Percentiles rank a stretch among this genome's conserved stretches.
phyloP scores from a whole-genome alignment of 1,139 yeast genomes.

The Arxiozyma slooffiae region DNA sequence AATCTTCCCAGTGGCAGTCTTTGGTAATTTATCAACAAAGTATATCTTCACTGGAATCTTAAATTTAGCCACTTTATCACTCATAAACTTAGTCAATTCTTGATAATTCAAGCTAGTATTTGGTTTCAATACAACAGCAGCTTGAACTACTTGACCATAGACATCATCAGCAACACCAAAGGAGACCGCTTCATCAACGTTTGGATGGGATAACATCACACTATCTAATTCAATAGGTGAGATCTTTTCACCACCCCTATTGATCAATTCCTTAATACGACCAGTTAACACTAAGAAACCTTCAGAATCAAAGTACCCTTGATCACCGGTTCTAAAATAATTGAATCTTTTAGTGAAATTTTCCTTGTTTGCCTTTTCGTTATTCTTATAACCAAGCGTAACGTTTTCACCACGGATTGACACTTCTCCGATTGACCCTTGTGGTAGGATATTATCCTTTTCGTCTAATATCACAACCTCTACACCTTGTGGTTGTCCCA shows the following conservation, averaged over 20 bases:
- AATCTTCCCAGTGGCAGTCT: slow-evolving; percentile 64
- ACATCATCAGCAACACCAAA: slow-evolving; percentile 54
- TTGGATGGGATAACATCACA: slow-evolving; percentile 45
- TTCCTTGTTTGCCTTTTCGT: slow-evolving; percentile 55
- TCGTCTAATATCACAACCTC: slow-evolving; percentile 48
- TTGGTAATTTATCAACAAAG: slow-evolving; percentile 53
- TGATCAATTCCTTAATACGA: slow-evolving; percentile 56
- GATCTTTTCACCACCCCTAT: slow-evolving; percentile 63
- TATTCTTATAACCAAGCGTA: slow-evolving; percentile 61
- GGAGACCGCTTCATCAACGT: slow-evolving; percentile 55
- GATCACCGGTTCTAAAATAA: slow-evolving; percentile 66
- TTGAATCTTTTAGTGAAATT: slow-evolving; percentile 45
- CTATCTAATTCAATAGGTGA: slow-evolving; percentile 59
- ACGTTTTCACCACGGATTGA: slow-evolving; percentile 56
- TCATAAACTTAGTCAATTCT: slow-evolving; percentile 39
- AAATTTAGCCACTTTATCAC: slow-evolving; percentile 40
- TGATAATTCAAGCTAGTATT: slow-evolving; percentile 33
- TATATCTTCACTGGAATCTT: slow-evolving; percentile 48
- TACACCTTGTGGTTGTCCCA: slow-evolving; percentile 61
- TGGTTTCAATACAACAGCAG: slow-evolving; percentile 48
- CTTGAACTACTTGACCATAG: slow-evolving; percentile 59
- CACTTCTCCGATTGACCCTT: slow-evolving; percentile 54
- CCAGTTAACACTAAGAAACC: slow-evolving; percentile 53
- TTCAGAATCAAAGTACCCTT: slow-evolving; percentile 51
- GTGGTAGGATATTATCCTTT: slow-evolving; percentile 37